Evolutionary conservation across 2,329 filamentous ascomycete species (phyloP).

Genomic region (Colletotrichum tamarilloi): DNA sequence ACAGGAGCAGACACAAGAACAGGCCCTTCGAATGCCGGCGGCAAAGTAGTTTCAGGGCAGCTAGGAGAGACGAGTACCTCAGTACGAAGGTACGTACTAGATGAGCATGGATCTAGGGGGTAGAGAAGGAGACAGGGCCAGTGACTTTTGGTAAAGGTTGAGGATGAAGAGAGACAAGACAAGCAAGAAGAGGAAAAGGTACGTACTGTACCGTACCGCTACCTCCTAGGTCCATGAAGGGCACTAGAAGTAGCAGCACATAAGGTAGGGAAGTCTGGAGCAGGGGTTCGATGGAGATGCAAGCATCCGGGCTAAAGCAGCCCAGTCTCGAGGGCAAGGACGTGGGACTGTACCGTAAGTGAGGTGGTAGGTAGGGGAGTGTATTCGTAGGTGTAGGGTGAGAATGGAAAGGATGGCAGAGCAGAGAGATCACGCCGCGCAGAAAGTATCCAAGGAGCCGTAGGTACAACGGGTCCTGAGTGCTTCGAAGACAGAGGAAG

Average conservation of each 20-base stretch:
- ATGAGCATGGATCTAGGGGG: background rate
- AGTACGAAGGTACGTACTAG: background rate
- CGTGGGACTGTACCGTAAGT: background rate
- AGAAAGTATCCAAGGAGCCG: background rate
- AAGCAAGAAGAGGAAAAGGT: background rate
- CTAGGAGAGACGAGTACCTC: constrained; percentile 19
- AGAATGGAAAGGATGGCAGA: background rate
- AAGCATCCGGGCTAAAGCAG: constrained; percentile 32
- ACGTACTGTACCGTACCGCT: background rate
- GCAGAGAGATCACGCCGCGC: background rate
- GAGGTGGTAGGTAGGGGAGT: background rate
- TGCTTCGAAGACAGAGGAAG: constrained; percentile 4
- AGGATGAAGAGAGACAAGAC: constrained; percentile 3
- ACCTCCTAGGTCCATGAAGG: background rate
- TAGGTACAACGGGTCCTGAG: constrained; percentile 9
- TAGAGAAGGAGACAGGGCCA: background rate
- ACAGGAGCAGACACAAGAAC: constrained; percentile 32
- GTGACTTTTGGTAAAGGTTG: constrained; percentile 7
- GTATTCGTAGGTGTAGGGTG: background rate
- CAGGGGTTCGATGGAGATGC: constrained; percentile 27
- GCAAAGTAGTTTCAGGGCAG: constrained; percentile 36
- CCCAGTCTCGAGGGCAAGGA: constrained; percentile 20
- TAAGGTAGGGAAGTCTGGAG: constrained; percentile 15
- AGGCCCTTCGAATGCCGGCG: constrained; percentile 32
- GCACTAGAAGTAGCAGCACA: background rate